These are phyloP conservation scores for Camellia oleifera DNA, from an alignment of 179 eudicot species.

Conservation along the genomic window DNA sequence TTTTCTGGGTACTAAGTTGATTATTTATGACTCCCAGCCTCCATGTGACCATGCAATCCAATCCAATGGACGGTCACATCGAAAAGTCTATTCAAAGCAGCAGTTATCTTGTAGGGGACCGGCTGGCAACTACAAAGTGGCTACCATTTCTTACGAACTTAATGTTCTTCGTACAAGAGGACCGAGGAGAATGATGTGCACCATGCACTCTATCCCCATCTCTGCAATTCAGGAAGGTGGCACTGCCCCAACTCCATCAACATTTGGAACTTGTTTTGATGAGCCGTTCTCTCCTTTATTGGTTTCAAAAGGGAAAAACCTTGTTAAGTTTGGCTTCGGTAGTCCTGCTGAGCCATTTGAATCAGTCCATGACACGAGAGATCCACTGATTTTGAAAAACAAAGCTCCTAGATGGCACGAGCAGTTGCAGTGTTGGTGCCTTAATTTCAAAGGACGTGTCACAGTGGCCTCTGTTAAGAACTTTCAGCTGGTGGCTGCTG, in stretches of 20 bases:
- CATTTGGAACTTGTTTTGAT: slow-evolving; percentile 23
- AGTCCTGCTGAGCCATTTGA: slow-evolving; percentile 8
- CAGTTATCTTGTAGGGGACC: slow-evolving; percentile 23
- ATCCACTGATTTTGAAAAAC: slow-evolving; percentile 42
- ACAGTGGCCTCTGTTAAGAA: slow-evolving; percentile 69
- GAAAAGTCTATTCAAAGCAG: slow-evolving; percentile 24
- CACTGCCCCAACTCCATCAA: slow-evolving; percentile 37
- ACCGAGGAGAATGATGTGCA: slow-evolving; percentile 57
- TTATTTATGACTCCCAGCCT: slow-evolving; percentile 34
- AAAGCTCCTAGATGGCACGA: slow-evolving; percentile 62
- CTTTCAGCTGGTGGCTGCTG: slow-evolving; percentile 56
- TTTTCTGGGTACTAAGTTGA: slow-evolving; percentile 55
- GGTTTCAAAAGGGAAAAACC: slow-evolving; percentile 12
- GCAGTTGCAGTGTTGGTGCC: slow-evolving; percentile 65
- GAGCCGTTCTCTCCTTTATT: slow-evolving; percentile 14
- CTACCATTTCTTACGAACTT: slow-evolving; percentile 49
- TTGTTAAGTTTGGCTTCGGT: slow-evolving; percentile 10
- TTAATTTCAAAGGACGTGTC: slow-evolving; percentile 61
- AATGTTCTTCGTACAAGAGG: slow-evolving; percentile 56
- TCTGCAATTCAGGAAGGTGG: slow-evolving; percentile 45
- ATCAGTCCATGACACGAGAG: not conserved
- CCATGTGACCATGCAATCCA: slow-evolving; percentile 24
- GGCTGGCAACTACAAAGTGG: slow-evolving; percentile 28
- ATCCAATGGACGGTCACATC: slow-evolving; percentile 18
- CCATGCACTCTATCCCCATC: slow-evolving; percentile 42